Evolutionary conservation across 306 rosid genomes (phyloP).

Genomic region (Castanea sativa): DNA sequence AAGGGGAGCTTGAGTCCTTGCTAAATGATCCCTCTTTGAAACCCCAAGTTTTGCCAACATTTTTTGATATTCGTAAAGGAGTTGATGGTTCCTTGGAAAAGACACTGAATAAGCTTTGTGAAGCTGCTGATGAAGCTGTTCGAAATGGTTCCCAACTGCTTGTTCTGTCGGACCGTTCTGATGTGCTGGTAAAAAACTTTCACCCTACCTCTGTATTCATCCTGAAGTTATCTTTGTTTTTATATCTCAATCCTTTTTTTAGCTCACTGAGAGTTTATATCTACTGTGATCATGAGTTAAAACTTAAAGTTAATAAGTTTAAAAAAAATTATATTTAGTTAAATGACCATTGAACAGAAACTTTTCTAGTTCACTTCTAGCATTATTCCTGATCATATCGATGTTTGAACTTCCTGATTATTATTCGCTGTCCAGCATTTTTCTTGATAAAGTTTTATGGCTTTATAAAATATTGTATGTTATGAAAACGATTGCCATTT

Average conservation of each 20-base stretch:
- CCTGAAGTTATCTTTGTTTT: not conserved
- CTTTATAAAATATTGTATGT: not conserved
- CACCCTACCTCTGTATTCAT: constrained; percentile 8
- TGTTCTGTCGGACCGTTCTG: constrained; percentile 90
- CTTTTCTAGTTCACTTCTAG: not conserved
- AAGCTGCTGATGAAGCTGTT: constrained; percentile 99
- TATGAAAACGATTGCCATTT: not conserved
- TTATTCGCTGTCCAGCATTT: not conserved
- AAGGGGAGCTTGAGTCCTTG: constrained; percentile 86
- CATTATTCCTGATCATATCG: not conserved
- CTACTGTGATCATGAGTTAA: not conserved
- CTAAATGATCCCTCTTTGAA: constrained; percentile 70
- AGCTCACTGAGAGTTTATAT: not conserved
- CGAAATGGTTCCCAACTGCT: constrained; percentile 93
- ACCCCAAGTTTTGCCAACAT: constrained; percentile 74
- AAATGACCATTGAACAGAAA: not conserved
- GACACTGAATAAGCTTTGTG: constrained; percentile 73
- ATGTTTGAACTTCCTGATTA: not conserved
- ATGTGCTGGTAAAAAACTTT: constrained; percentile 62
- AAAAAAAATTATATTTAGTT: not conserved
- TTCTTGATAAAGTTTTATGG: not conserved
- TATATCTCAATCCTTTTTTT: not conserved
- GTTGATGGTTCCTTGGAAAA: constrained; percentile 90
- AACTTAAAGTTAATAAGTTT: not conserved
- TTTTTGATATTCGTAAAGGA: constrained; percentile 88